Evolutionary conservation across 75 land plant species (phyloP), one percentile per base, ranked within the genome.

Genomic region (Selaginella moellendorffii): DNA sequence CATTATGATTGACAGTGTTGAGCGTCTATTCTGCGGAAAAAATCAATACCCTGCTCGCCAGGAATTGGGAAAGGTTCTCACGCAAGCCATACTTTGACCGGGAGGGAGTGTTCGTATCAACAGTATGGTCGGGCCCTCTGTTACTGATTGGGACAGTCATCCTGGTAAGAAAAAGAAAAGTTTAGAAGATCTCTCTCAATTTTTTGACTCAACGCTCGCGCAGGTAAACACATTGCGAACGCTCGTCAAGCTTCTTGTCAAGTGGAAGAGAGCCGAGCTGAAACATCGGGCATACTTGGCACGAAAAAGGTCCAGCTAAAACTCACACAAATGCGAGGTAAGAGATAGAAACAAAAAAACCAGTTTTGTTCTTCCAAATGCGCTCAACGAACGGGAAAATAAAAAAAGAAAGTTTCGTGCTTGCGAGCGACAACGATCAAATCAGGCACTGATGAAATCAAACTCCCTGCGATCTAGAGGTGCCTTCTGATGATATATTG

Each of bases 191-290:
- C 10, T 46, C 18, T 46, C 51, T 46, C 14, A 10, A 10, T 46
- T 10, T 46, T 46, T 46, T 46, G 51, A 10, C 18, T 46, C 51
- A 10, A 36, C 46, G 14, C 46, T 5, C 46, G 46, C 66, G 36
- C 78, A 87, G 88, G 61, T 76, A 1, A 90, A 87, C 67, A 78
- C 85, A 18, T 77, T 90, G 30, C 60, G 84, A 26, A 61, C 83
- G 20, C 54, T 87, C 53, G 76, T 81, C 20, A 29, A 68, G 1
- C 76, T 84, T 28, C 79, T 87, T 22, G 76, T 90, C 2, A 69
- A 66, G 65, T 90, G 97, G 97, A 90, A 90, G 63, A 84, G 59
- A 54, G 93, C 97, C 28, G 93, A 90, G 65, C 83, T 87, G 26
- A 74, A 74, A 61, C 85, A 87, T 30, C 81, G 85, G 1, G 95